Conservation (phyloP, 2,329 filamentous ascomycete genomes). For the Verticillium isaacii region DNA sequence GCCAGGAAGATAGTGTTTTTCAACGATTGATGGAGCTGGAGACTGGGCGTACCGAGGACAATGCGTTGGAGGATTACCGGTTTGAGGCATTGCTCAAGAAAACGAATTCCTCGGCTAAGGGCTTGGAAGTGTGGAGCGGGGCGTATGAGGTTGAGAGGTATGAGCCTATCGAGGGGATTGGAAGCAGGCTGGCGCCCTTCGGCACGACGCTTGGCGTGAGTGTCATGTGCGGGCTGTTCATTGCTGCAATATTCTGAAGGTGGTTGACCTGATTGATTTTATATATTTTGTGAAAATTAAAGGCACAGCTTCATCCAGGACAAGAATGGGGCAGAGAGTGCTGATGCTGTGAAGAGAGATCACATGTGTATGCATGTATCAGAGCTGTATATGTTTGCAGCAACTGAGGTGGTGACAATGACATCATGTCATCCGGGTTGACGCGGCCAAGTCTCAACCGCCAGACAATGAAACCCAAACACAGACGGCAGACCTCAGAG, state of each 20-base stretch:
- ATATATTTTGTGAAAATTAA: not conserved
- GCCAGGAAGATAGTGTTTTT: not conserved
- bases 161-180: too few relatives aligned
- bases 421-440: not conserved
- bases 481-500: not conserved
- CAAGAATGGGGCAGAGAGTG: fast-evolving
- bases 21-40: not conserved
- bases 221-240: too few relatives aligned
- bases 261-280: too few relatives aligned
- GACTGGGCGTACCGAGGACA: not conserved
- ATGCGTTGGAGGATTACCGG: not conserved
- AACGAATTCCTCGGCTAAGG: too few relatives aligned
- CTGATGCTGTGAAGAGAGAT: not conserved
- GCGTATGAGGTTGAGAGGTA: too few relatives aligned
- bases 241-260: too few relatives aligned
- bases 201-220: too few relatives aligned
- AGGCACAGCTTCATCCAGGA: not conserved
- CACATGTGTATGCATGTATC: not conserved
- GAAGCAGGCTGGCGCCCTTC: too few relatives aligned
- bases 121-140: too few relatives aligned
- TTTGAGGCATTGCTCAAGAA: not conserved
- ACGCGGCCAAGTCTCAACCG: not conserved
- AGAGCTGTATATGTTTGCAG: not conserved
- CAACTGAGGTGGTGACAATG: not conserved
- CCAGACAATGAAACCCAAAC: not conserved